Evolutionary conservation across 179 eudicot genomes (phyloP).

Genomic region (Corrigiola litoralis): DNA sequence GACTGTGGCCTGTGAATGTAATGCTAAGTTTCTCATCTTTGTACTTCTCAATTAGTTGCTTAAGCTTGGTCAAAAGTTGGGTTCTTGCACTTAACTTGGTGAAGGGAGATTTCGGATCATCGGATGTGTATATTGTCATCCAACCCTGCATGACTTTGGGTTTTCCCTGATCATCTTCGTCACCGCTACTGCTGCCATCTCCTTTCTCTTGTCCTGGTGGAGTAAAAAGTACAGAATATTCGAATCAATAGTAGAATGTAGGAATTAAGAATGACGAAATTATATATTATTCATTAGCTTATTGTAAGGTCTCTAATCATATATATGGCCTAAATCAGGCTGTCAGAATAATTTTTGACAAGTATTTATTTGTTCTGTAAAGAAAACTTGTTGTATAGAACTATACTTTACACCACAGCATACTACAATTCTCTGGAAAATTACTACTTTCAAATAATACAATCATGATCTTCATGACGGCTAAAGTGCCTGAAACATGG

Average conservation of each 20-base stretch:
- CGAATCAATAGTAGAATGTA: not conserved
- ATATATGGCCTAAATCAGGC: too few relatives aligned
- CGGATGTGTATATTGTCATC: constrained; percentile 65
- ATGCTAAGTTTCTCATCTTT: constrained; percentile 52
- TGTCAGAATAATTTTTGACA: too few relatives aligned
- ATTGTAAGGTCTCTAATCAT: too few relatives aligned
- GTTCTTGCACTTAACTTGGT: constrained; percentile 59
- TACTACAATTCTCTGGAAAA: too few relatives aligned
- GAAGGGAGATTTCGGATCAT: constrained; percentile 59
- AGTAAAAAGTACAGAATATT: not conserved
- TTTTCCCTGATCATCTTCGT: constrained; percentile 26
- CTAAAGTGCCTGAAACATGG: too few relatives aligned
- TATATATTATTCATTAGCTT: too few relatives aligned
- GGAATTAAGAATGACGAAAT: too few relatives aligned
- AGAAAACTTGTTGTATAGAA: too few relatives aligned
- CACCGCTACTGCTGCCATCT: not conserved
- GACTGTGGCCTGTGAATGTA: constrained; percentile 59
- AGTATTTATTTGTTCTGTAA: too few relatives aligned
- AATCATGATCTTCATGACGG: too few relatives aligned
- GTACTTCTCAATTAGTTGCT: constrained; percentile 33
- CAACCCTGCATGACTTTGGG: constrained; percentile 77
- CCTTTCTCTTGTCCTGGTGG: not conserved
- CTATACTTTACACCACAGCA: too few relatives aligned
- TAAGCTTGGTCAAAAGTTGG: constrained; percentile 50
- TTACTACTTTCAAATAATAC: too few relatives aligned